phyloP scores from a whole-genome alignment of 2,329 filamentous ascomycete species.

The Trichoderma sp. region DNA sequence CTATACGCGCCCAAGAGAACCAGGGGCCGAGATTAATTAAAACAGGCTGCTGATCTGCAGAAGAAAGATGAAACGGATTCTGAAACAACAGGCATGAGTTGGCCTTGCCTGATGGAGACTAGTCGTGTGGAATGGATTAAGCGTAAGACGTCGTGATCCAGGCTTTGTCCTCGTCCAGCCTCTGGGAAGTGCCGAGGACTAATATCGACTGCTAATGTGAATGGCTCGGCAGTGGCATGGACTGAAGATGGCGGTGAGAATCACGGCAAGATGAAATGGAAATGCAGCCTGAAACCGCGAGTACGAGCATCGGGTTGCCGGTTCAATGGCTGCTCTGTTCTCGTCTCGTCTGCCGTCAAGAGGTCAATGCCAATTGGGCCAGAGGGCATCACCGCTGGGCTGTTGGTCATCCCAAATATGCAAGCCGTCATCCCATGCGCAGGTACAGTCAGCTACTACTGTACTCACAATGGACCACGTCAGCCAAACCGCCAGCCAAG shows the following conservation, averaged over 20 bases:
- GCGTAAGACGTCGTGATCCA: background rate
- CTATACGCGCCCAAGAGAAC: background rate
- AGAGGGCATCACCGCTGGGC: background rate
- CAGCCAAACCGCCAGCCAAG: background rate
- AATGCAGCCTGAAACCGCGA: background rate
- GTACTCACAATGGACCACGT: background rate
- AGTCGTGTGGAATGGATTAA: background rate
- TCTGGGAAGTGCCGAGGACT: background rate
- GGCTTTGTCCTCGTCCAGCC: background rate
- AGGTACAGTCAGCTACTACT: background rate
- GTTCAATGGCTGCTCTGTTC: background rate
- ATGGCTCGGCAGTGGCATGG: background rate
- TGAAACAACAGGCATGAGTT: constrained; percentile 8
- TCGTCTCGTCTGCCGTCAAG: too few species aligned
- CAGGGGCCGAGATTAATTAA: background rate
- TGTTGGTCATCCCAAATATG: background rate
- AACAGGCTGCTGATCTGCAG: constrained; percentile 3
- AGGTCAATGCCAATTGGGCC: background rate
- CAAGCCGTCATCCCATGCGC: background rate
- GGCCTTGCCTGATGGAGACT: background rate
- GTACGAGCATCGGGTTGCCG: background rate
- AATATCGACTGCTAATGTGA: background rate
- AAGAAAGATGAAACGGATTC: constrained; percentile 10
- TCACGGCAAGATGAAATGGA: background rate
- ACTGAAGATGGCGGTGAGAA: background rate